Base-by-base conservation (phyloP, 2,329 filamentous ascomycete genomes). In the Fusarium burgessii region DNA sequence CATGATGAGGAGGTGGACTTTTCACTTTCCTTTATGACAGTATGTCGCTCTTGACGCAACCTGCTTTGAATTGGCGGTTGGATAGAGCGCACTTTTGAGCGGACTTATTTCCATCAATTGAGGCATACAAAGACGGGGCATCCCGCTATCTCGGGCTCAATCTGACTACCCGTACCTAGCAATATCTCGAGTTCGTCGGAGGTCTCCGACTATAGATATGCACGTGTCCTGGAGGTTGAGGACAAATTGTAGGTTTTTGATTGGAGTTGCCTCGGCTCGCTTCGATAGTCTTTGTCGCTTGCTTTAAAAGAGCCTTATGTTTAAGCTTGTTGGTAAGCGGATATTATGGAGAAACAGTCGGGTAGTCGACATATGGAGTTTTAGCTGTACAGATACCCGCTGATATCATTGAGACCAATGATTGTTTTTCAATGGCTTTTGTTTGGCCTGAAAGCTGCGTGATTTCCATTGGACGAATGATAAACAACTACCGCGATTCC, bases 91-190 rank as follows among this genome's bases (percentile, higher is more conserved):
- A 62, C 54, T 60, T 60, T 56, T 66, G 67, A 72, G 64, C 54
- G 61, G 58, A 74, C 67, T 56, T 74, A 67, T 75, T 58, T 62
- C 68, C 47, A 64, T 72, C 61, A 74, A 74, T 74, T 60, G 68
- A 74, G 59, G 71, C 57, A 66, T 52, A 62, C 45, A 62, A 57
- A 57, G 72, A 73, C 59, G 62, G 72, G 69, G 58, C 40, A 58
- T 70, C 38, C 56, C 63, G 63, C 52, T 66, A 66, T 62, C 41
- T 50, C 45, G 57, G 36, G 25, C 29, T 62, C 55, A 41, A 42
- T 49, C 36, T 59, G 43, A 45, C 40, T 36, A 27, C 57, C 40
- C 42, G 33, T 58, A 36, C 52, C 58, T 47, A 57, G 51, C 51
- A 57, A 54, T 51, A 38, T 35, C 33, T 33, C 38, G 40, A 42